Evolutionary conservation across 768 basidiomycete species (phyloP), one percentile per base, ranked within the genome.

Genomic region (Leccinum boreale): DNA sequence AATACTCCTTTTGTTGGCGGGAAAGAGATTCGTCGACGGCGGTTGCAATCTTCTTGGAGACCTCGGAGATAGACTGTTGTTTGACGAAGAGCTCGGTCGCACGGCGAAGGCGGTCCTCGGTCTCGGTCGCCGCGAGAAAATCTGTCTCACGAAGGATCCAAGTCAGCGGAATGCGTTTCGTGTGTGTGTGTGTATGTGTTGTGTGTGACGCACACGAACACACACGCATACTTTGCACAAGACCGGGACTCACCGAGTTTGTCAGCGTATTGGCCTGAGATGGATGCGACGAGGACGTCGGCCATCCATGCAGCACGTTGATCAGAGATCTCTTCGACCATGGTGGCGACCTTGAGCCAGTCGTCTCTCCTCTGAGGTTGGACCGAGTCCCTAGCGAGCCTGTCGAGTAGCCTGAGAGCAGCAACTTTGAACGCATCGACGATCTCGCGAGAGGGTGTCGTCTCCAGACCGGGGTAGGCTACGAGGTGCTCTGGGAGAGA

Each of bases 1-100:
- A 92, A 66, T 87, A 88, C 58, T 92, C 91, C 65, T 92, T 92
- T 73, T 93, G 91, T 64, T 92, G 91, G 56, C 89, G 91, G 24
- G 88, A 89, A n/a, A 92, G 79, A 4, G 85, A 85, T 68, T 93
- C 90, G 61, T 90, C 89, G 11, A 93, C 87, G 21, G 88, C 85
- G 29, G 83, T 81, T 4, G 89, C 85, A 52, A 93, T 90, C 76
- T 89, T 92, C 68, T 85, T 84, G 15, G 87, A 84, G 0, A 93
- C 88, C 70, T 93, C 91, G 21, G 84, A 84, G 33, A 92, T 91
- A 44, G 88, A 88, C 3, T 84, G 76, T 52, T 87, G 86, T 64
- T 91, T 92, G 48, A 84, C 71, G 67, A 92, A 87, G 11, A 92
- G 79, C 54, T 83, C 79, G 8, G 87, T 85, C 2, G 89, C 86